Base-by-base conservation (phyloP, 176 grass and related monocot genomes). In the Oryza meridionalis region DNA sequence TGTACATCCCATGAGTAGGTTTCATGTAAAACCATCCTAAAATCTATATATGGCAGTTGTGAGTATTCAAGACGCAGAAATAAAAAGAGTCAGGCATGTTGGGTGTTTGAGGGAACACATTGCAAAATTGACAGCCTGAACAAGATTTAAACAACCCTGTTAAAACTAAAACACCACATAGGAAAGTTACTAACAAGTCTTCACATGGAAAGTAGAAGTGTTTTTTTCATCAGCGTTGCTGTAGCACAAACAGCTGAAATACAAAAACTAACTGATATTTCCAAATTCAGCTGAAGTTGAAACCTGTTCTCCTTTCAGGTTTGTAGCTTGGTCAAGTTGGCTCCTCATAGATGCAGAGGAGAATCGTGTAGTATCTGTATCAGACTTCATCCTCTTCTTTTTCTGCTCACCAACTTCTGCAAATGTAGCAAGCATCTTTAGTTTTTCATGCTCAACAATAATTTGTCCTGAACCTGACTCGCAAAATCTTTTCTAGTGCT, bases 281-380 rank as follows among this genome's bases (percentile, higher is more conserved):
- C 69, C 72, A 81, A 82, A 88, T 81, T 85, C 72, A 85, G 73
- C 78, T 83, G 63, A 77, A 88, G 73, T 67, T 77, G 80, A 65
- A 77, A 98, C 96, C 96, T 98, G 93, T 83, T 98, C 93, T 90
- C 96, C 96, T 91, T 94, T 98, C 76, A 94, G 86, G 76, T 76
- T 94, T 81, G 91, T 89, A 92, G 93, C 87, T 75, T 92, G 93
- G 15, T 98, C 96, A 85, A 95, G 93, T 92, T 83, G 91, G 75
- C 81, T 92, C 94, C 96, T 92, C 67, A 92, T 86, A 86, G 93
- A 98, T 12, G 73, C 62, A 76, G 84, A 81, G 37, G 91, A n/a
- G 88, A 94, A 94, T 49, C 91, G 88, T 84, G 90, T 40, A 19
- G 82, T 38, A 68, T 98, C 96, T 74, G 85, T 72, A 88, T 98